Evolutionary conservation across 768 basidiomycete species (phyloP).

Genomic region (Boletus edulis): DNA sequence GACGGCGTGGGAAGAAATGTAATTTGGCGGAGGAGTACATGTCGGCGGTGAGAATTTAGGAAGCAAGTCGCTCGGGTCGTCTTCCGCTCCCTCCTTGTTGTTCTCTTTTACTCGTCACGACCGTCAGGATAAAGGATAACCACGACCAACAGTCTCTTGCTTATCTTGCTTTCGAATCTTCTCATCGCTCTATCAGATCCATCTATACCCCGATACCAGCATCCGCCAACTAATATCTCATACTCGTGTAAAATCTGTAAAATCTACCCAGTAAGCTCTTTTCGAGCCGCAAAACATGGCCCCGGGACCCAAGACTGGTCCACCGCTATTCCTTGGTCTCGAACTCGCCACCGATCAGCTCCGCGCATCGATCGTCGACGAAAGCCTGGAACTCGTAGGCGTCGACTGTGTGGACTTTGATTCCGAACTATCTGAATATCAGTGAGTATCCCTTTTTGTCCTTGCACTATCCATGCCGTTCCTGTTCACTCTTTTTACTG

Average conservation of each 20-base stretch:
- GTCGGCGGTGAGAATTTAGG: constrained; percentile 15
- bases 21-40: constrained; percentile 13
- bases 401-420: constrained; percentile 86
- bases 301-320: constrained; percentile 38
- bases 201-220: constrained; percentile 32
- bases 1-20: constrained; percentile 30
- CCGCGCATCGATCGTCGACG: constrained; percentile 80
- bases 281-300: constrained; percentile 26
- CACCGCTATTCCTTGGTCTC: constrained; percentile 77
- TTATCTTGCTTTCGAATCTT: constrained; percentile 11
- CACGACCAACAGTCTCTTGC: constrained; percentile 10
- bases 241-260: constrained; percentile 4
- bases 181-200: neutral
- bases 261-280: neutral
- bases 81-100: constrained; percentile 7
- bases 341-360: constrained; percentile 85
- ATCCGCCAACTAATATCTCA: constrained; percentile 16
- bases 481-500: neutral
- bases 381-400: constrained; percentile 76
- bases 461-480: neutral
- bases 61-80: constrained; percentile 13
- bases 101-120: constrained; percentile 25
- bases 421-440: constrained; percentile 72
- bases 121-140: constrained; percentile 15
- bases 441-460: constrained; percentile 48